A percentile compares a stretch with the other conserved stretches of the same genome.
Conservation (phyloP, 2,329 filamentous ascomycete genomes). For the Kalaharituber pfeilii region DNA sequence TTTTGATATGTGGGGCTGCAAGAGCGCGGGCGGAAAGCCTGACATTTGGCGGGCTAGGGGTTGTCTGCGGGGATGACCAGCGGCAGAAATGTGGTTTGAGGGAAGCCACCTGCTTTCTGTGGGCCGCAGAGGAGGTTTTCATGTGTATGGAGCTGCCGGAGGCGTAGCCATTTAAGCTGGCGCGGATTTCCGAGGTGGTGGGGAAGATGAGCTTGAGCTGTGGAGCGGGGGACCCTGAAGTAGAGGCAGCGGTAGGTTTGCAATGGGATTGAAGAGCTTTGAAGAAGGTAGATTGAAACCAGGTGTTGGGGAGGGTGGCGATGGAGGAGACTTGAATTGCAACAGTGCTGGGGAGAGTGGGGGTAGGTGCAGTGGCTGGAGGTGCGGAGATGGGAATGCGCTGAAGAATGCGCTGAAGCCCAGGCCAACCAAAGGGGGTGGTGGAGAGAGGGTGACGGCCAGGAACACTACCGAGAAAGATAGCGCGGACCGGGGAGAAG, state of each 20-base stretch:
- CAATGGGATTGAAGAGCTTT: constrained; percentile 26
- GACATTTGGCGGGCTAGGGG: not conserved
- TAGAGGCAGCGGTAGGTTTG: not conserved
- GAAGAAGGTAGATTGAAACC: constrained; percentile 43
- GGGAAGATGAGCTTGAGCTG: constrained; percentile 62
- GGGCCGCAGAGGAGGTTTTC: constrained; percentile 51
- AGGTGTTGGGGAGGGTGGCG: constrained; percentile 59
- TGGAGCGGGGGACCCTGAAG: constrained; percentile 26
- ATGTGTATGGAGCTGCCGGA: constrained; percentile 70
- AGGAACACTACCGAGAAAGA: constrained; percentile 63
- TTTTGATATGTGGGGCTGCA: constrained; percentile 79
- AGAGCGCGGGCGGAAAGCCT: constrained; percentile 23
- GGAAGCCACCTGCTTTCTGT: constrained; percentile 57
- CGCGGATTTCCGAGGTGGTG: constrained; percentile 58
- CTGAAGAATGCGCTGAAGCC: constrained; percentile 42
- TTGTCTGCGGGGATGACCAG: constrained; percentile 36
- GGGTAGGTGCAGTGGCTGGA: not conserved
- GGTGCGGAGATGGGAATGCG: constrained; percentile 8
- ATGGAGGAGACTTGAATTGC: constrained; percentile 61
- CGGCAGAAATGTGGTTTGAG: constrained; percentile 53
- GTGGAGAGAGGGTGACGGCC: constrained; percentile 35
- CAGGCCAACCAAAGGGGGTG: constrained; percentile 62
- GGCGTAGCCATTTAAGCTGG: constrained; percentile 57
- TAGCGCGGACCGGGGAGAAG: constrained; percentile 50
- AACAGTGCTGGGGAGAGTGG: constrained; percentile 29